Base-by-base conservation (phyloP, 805 yeast genomes). In the Citeromyces matritensis region DNA sequence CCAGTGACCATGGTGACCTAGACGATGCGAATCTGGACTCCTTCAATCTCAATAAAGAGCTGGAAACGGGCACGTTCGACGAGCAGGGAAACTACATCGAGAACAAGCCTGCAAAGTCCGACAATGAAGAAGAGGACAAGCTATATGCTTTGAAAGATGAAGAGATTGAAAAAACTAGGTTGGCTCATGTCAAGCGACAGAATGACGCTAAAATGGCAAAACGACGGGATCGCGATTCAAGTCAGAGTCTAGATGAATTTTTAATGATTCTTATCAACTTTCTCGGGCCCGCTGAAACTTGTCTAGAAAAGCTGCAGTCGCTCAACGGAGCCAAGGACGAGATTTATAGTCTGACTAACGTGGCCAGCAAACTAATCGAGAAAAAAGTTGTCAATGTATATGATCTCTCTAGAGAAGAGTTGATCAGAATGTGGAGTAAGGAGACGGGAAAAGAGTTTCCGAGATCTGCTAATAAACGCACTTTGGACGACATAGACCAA, bases 61-160 rank as follows among this genome's bases (percentile, higher is more conserved):
- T 57, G 27, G 63, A 63, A 33, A 70, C 65, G 29, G 88, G 85
- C 2, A 47, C 48, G 3, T 73, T 74, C 43, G 84, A 76, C 40
- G 58, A 52, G 25, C 67, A 65, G 26, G 83, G 84, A 1, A 74
- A 72, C 40, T 77, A 57, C 40, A 52, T 71, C 12, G 52, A 63
- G 15, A 49, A 52, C 10, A 60, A 58, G 3, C 54, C 55, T 3
- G 60, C 46, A 5, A 47, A 47, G 9, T 40, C 23, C 11, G 30
- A 28, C 8, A 31, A 26, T 14, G 51, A 51, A 8, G 53, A 47
- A 4, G 48, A 42, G 5, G 44, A 42, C 6, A 48, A 52, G 5
- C 30, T 29, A 26, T 12, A n/a, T 28, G 37, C 37, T 9, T 37
- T 35, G 7, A 27, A 45, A 23, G 39, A 42, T 1, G 51, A 49